Base-by-base conservation (phyloP, 2,329 filamentous ascomycete species). In the Talaromyces sp. region DNA sequence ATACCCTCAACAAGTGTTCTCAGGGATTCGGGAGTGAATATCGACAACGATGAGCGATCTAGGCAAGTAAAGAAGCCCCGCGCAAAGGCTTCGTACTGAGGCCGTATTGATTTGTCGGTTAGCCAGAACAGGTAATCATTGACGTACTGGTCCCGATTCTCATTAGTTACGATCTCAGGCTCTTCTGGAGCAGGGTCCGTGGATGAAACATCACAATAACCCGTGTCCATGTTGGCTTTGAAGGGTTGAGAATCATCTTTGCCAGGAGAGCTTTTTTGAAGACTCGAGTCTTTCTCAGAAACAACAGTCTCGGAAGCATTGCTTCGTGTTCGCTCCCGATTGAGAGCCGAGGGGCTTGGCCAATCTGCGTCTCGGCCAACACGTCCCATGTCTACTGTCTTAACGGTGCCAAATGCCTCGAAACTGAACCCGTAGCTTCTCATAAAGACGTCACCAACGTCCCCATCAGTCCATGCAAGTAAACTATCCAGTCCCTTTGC, bases 401-500 rank as follows among this genome's bases (percentile, higher is more conserved):
- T 68, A 11, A 78, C 77, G 21, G 76, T 69, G 4, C 84, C 86
- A 64, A 83, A 85, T 0, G 77, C 80, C 55, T 85, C 81, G 56
- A 86, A 83, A 26, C 89, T 92, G 72, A 96, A 98, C 67, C 91
- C 90, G 71, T 96, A 97, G 0, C 91, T 93, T 59, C 91, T 84
- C 60, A 87, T 83, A 72, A 96, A 96, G 1, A 96, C 73, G 65
- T 96, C 91, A 63, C 88, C 89, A 0, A 96, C 89, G 24, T 88
- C 81, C 0, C 91, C 91, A 56, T 95, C 89, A 53, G 88, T 83
- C 91, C 91, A 97, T 51, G 89, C 83, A 1, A 93, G 78, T 1
- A 98, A 78, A 3, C 82, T 81, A 4, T 86, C 86, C 17, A 99
- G 81, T 0, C 91, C 89, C 66, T 82, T 91, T 1, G 87, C 86